Base-by-base conservation (phyloP, 2,329 filamentous ascomycete genomes). In the Penicillium occitanis region DNA sequence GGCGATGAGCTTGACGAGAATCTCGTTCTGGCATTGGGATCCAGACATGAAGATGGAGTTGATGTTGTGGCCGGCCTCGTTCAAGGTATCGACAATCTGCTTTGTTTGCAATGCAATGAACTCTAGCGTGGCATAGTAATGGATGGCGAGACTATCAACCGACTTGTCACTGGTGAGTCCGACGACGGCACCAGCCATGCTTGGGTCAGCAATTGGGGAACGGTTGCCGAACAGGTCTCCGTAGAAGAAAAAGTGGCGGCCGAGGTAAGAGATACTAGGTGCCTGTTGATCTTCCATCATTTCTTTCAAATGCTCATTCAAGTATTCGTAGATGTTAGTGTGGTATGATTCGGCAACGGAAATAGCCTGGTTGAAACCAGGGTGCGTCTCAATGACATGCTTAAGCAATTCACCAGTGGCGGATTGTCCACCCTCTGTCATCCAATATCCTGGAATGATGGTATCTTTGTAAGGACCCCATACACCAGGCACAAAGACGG, bases 391-490 rank as follows among this genome's bases (percentile, higher is more conserved):
- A 62, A 98, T 88, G 72, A 98, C 90, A 80, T 98, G 92, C 74
- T 95, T 93, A 60, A 99, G 84, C 65, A 99, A 85, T 79, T 98
- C 95, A 62, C 95, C 95, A 0, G 95, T 99, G 4, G 95, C 95
- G 30, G 92, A 97, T 79, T 99, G 95, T 13, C 95, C 95, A 70
- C 95, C 95, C 78, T 99, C 95, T 17, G 95, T 93, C 86, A 99
- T 91, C 95, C 95, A 99, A 81, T 90, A 96, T 67, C 89, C 89
- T 0, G 95, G 93, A 22, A 98, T 86, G 50, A 99, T 85, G 5
- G 97, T 95, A 75, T 99, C 95, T 66, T 93, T 87, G 82, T 99
- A 99, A 0, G 95, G 95, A 0, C 95, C 95, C 95, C 95, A 99
- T 28, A 99, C 93, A 42, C 95, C 95, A 61, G 91, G 87, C 13